A percentile compares a stretch with the other conserved stretches of the same genome.
Conservation (phyloP, 805 yeast genomes). For the Trichomonascus vanleenenianus region DNA sequence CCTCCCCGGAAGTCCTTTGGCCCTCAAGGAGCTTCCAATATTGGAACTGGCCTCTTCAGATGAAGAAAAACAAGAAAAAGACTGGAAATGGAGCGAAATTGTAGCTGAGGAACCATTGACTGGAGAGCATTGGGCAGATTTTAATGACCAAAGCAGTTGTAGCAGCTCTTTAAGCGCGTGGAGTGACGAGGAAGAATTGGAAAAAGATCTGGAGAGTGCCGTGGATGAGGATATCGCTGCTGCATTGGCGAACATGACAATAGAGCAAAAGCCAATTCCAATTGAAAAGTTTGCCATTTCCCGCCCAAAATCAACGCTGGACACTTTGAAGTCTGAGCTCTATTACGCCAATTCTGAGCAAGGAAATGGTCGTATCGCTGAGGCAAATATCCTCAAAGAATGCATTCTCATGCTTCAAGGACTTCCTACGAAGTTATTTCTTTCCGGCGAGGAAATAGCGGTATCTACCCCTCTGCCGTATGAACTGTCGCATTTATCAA, state of each 20-base stretch:
- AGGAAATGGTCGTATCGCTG: background rate
- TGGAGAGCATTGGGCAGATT: slow-evolving; percentile 25
- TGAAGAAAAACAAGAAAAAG: slow-evolving; percentile 1
- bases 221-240: background rate
- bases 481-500: too few species aligned
- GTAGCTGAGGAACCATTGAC: slow-evolving; percentile 22
- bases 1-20: slow-evolving; percentile 13
- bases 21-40: background rate
- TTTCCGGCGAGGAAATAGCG: too few species aligned
- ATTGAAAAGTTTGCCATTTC: background rate
- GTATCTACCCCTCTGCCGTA: too few species aligned
- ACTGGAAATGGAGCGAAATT: slow-evolving; percentile 22
- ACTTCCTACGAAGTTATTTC: background rate
- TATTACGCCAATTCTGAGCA: background rate
- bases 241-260: background rate
- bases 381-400: background rate
- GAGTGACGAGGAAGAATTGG: slow-evolving; percentile 7
- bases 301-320: background rate
- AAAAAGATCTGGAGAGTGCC: background rate
- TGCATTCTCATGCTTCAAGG: background rate
- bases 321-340: background rate
- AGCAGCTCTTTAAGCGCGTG: too few species aligned
- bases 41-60: background rate
- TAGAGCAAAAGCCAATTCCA: background rate
- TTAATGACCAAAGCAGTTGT: background rate